Percentiles rank a stretch among this genome's conserved stretches.
Conservation (phyloP, 345 rosid species). For the Acer saccharum region DNA sequence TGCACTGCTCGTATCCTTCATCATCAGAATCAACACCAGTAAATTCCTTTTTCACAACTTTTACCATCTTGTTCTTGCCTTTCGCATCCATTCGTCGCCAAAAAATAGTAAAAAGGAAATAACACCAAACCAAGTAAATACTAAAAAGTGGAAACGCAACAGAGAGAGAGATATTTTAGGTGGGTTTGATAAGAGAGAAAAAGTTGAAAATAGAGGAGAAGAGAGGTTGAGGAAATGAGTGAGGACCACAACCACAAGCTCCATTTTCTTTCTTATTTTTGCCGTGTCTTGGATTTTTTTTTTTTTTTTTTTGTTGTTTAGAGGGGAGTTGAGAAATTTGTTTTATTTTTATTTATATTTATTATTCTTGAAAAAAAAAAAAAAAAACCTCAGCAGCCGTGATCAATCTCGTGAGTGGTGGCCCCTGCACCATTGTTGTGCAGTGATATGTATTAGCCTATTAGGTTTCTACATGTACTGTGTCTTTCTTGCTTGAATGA, state of each 20-base stretch:
- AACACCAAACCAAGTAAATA: neutral
- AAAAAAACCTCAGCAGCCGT: neutral
- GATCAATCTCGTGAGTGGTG: conserved; percentile 11
- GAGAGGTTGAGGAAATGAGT: conserved; percentile 6
- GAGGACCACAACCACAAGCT: conserved; percentile 44
- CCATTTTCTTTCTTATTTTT: conserved; percentile 7
- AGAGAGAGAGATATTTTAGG: neutral
- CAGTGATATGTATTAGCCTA: neutral
- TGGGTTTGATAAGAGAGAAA: neutral
- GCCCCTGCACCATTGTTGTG: conserved; percentile 3
- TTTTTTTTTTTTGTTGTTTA: conserved; percentile 15
- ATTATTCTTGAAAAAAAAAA: neutral
- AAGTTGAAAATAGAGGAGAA: neutral
- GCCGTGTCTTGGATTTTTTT: neutral
- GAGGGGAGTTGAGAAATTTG: neutral
- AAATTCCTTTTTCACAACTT: conserved; percentile 29
- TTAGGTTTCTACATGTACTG: neutral
- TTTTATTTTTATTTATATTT: neutral
- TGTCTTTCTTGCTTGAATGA: neutral
- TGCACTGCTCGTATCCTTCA: neutral
- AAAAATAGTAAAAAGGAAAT: neutral
- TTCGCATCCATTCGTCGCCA: conserved; percentile 23
- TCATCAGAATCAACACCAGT: conserved; percentile 27
- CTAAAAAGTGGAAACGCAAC: neutral
- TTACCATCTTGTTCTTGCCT: conserved; percentile 31